Conservation (phyloP, 345 rosid genomes). For the Melaleuca quinquenervia region DNA sequence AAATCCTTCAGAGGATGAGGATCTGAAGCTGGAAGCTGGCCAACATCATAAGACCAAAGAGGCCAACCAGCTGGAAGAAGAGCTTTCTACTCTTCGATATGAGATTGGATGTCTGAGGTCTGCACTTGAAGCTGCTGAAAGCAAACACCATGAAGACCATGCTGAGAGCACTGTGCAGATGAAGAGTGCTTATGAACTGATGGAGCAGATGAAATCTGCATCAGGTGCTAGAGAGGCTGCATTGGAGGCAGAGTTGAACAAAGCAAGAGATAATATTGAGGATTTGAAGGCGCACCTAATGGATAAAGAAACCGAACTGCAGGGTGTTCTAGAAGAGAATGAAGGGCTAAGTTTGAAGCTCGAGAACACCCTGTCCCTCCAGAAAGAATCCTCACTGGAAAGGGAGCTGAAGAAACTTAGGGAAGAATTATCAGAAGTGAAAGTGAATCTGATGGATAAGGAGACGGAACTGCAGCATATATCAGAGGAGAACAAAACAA, state of each 20-base stretch:
- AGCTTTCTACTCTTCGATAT: slow-evolving; percentile 30
- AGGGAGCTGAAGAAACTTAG: slow-evolving; percentile 38
- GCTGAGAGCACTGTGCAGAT: slow-evolving; percentile 27
- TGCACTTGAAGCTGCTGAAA: slow-evolving; percentile 43
- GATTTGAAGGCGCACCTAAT: slow-evolving; percentile 69
- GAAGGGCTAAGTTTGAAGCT: slow-evolving; percentile 40
- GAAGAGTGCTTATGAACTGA: slow-evolving; percentile 35
- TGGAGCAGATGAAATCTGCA: slow-evolving; percentile 31
- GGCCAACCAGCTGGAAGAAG: slow-evolving; percentile 31
- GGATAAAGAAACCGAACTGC: slow-evolving; percentile 84
- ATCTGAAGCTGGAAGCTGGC: slow-evolving; percentile 12
- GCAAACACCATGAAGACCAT: slow-evolving; percentile 25
- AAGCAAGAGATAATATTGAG: slow-evolving; percentile 42
- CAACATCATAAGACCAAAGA: slow-evolving; percentile 20
- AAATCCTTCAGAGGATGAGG: slow-evolving; percentile 8
- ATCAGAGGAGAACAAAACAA: slow-evolving; percentile 54
- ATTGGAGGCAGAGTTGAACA: slow-evolving; percentile 45
- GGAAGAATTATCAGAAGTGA: slow-evolving; percentile 38
- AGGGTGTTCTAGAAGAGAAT: slow-evolving; percentile 70
- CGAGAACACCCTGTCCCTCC: slow-evolving; percentile 17
- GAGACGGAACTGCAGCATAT: slow-evolving; percentile 62
- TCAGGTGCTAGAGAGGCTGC: slow-evolving; percentile 42
- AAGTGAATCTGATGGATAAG: slow-evolving; percentile 62
- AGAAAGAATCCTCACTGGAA: slow-evolving; percentile 21
- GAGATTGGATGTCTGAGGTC: slow-evolving; percentile 48